Conservation (phyloP, 2,329 filamentous ascomycete species). For the Talaromyces piceae region DNA sequence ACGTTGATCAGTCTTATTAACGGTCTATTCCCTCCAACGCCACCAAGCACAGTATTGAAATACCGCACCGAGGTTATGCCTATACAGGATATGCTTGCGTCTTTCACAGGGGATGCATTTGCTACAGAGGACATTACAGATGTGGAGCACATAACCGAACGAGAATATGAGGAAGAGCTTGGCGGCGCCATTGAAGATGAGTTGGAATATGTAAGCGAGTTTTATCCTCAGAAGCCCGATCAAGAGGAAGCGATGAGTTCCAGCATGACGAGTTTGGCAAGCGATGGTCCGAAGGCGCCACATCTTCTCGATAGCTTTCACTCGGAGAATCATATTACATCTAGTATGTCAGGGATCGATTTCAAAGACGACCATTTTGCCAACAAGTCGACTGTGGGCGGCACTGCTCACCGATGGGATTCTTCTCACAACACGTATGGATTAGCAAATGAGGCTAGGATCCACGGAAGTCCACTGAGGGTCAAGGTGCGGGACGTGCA, state of each 20-base stretch:
- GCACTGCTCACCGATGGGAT: slow-evolving; percentile 72
- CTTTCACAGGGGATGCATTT: slow-evolving; percentile 82
- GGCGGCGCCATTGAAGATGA: slow-evolving; percentile 34
- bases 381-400: slow-evolving; percentile 51
- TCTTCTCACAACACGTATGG: slow-evolving; percentile 69
- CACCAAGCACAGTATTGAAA: slow-evolving; percentile 73
- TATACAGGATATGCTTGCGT: slow-evolving; percentile 79
- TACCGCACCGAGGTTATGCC: slow-evolving; percentile 83
- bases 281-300: slow-evolving; percentile 30
- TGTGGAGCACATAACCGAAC: slow-evolving; percentile 32
- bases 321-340: slow-evolving; percentile 47
- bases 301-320: slow-evolving; percentile 45
- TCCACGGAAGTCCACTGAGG: slow-evolving; percentile 63
- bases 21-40: slow-evolving; percentile 72
- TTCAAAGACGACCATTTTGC: slow-evolving; percentile 76
- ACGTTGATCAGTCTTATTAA: slow-evolving; percentile 75
- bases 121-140: slow-evolving; percentile 27
- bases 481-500: slow-evolving; percentile 79
- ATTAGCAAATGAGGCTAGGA: slow-evolving; percentile 52
- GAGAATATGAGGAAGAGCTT: slow-evolving; percentile 35
- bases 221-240: slow-evolving; percentile 41
- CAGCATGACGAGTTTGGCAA: slow-evolving; percentile 34
- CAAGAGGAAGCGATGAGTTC: slow-evolving; percentile 36
- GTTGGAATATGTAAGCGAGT: slow-evolving; percentile 49
- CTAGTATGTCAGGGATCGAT: slow-evolving; percentile 56